Percentiles rank a stretch among this genome's conserved stretches.
phyloP scores from a whole-genome alignment of 2,329 filamentous ascomycete species.

The Diaporthe sp. region DNA sequence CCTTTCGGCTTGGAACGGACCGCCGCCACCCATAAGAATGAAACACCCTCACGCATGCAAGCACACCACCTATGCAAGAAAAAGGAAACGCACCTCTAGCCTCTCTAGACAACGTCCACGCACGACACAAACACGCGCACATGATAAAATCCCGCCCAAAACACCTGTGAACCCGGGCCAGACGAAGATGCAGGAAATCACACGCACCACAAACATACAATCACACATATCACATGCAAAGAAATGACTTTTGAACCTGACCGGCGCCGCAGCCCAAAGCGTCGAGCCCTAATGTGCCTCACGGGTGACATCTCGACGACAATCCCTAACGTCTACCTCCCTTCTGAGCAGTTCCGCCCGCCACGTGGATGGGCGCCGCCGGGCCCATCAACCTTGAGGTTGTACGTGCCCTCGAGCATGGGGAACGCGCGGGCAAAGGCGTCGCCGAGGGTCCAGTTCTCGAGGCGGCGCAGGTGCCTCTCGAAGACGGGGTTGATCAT shows the following conservation, averaged over 20 bases:
- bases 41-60: constrained; percentile 7
- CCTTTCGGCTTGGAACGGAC: not conserved
- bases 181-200: not conserved
- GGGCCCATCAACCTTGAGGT: constrained; percentile 46
- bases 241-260: not conserved
- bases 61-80: constrained; percentile 22
- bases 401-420: constrained; percentile 59
- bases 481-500: constrained; percentile 91
- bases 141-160: not conserved
- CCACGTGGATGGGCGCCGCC: constrained; percentile 8
- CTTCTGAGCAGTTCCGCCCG: constrained; percentile 7
- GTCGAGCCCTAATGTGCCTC: not conserved
- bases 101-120: constrained; percentile 10
- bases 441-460: constrained; percentile 86
- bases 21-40: not conserved
- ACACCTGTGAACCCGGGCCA: constrained; percentile 3
- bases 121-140: not conserved
- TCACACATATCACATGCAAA: constrained; percentile 20
- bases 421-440: constrained; percentile 77
- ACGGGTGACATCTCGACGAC: not conserved
- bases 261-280: not conserved
- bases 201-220: not conserved
- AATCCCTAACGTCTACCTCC: not conserved
- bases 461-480: constrained; percentile 77
- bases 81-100: not conserved